phyloP scores from a whole-genome alignment of 495 filamentous ascomycete genomes.

The Penicillium cinerascens region DNA sequence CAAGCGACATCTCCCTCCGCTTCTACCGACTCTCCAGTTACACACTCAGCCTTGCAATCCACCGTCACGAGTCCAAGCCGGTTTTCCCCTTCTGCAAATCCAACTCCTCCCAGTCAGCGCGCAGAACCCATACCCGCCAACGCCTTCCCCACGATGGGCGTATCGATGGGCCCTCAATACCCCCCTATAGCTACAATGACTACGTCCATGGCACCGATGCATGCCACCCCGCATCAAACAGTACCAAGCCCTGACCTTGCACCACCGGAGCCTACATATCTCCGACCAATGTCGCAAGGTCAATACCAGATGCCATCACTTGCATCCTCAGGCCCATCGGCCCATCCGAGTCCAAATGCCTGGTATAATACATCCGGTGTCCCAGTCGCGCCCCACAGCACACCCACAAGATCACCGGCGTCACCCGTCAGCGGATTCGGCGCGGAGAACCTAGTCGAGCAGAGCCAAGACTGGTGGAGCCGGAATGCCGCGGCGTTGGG shows the following conservation, averaged over 20 bases:
- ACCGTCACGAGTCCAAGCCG: constrained; percentile 15
- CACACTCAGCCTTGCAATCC: constrained; percentile 9
- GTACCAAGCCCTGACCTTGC: constrained; percentile 19
- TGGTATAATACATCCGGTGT: constrained; percentile 29
- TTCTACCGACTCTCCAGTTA: constrained; percentile 29
- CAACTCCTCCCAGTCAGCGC: constrained; percentile 6
- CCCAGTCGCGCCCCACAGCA: constrained; percentile 17
- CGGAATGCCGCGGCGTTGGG: constrained; percentile 44
- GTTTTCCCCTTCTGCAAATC: constrained; percentile 16
- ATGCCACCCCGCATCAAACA: constrained; percentile 15
- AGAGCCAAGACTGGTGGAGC: constrained; percentile 60
- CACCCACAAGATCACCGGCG: constrained; percentile 20
- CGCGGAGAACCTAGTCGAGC: constrained; percentile 48
- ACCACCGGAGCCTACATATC: constrained; percentile 37
- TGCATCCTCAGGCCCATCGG: constrained; percentile 12
- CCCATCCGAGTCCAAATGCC: constrained; percentile 9
- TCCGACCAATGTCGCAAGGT: constrained; percentile 27
- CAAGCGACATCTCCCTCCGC: constrained; percentile 35
- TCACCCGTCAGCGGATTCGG: constrained; percentile 42
- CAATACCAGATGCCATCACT: constrained; percentile 16
- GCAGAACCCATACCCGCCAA: constrained; percentile 11
- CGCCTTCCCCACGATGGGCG: constrained; percentile 7
- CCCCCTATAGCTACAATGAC: constrained; percentile 7
- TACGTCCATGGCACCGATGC: constrained; percentile 24
- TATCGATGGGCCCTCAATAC: constrained; percentile 18